These are phyloP conservation scores for Tetradesmus obliquus DNA, from an alignment of 139 green algal genomes.

Conservation along the genomic window DNA sequence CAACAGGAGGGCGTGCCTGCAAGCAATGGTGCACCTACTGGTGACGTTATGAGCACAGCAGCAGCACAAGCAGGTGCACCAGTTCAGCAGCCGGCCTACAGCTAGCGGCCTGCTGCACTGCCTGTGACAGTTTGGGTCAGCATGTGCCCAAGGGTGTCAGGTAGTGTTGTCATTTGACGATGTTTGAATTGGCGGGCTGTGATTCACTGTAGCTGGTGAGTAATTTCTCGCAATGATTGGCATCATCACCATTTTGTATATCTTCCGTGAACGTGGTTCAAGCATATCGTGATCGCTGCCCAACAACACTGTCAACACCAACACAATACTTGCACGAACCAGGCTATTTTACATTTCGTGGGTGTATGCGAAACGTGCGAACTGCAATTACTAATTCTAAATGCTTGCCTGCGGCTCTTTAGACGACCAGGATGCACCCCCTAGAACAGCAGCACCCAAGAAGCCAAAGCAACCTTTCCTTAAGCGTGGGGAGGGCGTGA, in stretches of 20 bases:
- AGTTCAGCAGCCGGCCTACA: not conserved
- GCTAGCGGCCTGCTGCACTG: not conserved
- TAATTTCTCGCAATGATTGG: too few species aligned
- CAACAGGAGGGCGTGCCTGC: not conserved
- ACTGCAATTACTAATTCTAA: not conserved
- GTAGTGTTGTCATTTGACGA: not conserved
- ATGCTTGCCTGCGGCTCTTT: not conserved
- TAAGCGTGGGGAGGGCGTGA: slow-evolving; percentile 44
- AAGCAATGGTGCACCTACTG: not conserved
- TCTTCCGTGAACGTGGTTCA: too few species aligned
- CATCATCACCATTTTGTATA: too few species aligned
- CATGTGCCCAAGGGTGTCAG: not conserved
- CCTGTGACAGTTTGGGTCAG: not conserved
- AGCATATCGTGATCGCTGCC: not conserved
- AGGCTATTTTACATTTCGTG: not conserved
- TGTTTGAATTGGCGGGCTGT: not conserved
- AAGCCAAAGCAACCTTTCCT: slow-evolving; percentile 51
- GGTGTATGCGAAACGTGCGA: not conserved
- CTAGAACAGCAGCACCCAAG: slow-evolving; percentile 9
- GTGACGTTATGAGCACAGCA: not conserved
- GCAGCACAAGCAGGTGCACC: not conserved
- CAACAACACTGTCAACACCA: not conserved
- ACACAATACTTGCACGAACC: not conserved
- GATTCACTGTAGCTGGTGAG: too few species aligned
- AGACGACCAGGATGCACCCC: not conserved